These are phyloP conservation scores for Pythium periplocum DNA, from an alignment of 352 stramenopile species.

Conservation along the genomic window DNA sequence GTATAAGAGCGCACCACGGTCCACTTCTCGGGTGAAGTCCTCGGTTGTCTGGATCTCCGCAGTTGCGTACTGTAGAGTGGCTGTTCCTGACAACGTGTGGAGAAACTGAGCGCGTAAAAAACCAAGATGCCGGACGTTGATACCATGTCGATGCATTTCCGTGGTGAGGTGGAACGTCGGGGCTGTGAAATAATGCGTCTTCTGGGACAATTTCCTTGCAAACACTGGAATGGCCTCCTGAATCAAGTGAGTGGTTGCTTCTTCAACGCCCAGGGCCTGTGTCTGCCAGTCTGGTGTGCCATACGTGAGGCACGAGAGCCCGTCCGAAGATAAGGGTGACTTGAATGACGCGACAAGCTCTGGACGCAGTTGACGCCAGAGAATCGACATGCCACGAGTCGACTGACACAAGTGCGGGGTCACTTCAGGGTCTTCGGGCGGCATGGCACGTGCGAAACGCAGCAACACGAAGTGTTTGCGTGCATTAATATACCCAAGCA, in stretches of 20 bases:
- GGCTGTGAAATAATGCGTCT: constrained; percentile 44
- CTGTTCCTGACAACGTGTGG: constrained; percentile 65
- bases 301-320: constrained; percentile 82
- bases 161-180: constrained; percentile 49
- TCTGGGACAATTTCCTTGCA: constrained; percentile 70
- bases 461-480: constrained; percentile 62
- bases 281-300: constrained; percentile 82
- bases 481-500: constrained; percentile 67
- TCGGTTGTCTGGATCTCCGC: constrained; percentile 69
- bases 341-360: constrained; percentile 63
- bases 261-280: constrained; percentile 58
- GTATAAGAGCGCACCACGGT: constrained; percentile 54
- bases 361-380: constrained; percentile 90
- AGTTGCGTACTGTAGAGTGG: constrained; percentile 77
- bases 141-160: constrained; percentile 87
- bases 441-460: constrained; percentile 85
- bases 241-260: constrained; percentile 70
- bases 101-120: constrained; percentile 77
- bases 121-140: constrained; percentile 88
- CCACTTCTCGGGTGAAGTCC: constrained; percentile 81
- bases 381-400: constrained; percentile 82
- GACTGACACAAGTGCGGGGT: constrained; percentile 73
- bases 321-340: constrained; percentile 74
- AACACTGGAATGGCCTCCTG: constrained; percentile 73
- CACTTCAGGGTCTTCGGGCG: constrained; percentile 78